Percentiles rank a stretch among this genome's conserved stretches.
These are phyloP conservation scores for Przewalskia tangutica DNA, from an alignment of 257 asterid genomes.

Conservation along the genomic window DNA sequence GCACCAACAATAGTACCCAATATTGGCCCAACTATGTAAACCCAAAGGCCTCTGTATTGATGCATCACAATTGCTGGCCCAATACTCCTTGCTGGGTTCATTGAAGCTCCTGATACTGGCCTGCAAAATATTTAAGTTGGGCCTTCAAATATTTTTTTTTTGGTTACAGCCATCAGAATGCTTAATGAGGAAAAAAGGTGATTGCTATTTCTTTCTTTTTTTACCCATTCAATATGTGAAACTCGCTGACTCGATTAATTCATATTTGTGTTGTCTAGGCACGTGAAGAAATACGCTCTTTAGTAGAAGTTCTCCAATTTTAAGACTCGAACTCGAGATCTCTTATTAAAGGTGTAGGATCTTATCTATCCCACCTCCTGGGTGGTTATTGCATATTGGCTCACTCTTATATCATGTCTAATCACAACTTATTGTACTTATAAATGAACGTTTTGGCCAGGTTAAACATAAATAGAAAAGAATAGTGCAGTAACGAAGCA, in stretches of 20 bases:
- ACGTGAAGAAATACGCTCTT: not conserved
- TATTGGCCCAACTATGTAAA: slow-evolving; percentile 44
- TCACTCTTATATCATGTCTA: not conserved
- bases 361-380: not conserved
- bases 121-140: slow-evolving; percentile 14
- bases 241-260: not conserved
- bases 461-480: not conserved
- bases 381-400: not conserved
- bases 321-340: not conserved
- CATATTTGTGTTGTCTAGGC: not conserved
- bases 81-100: slow-evolving; percentile 61
- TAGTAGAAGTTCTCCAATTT: not conserved
- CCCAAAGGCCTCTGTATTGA: slow-evolving; percentile 36
- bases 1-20: slow-evolving; percentile 45
- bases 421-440: not conserved
- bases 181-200: too few species aligned
- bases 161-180: too few species aligned
- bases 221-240: not conserved
- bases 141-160: too few species aligned
- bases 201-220: not conserved
- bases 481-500: too few species aligned
- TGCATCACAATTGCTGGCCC: slow-evolving; percentile 52
- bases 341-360: not conserved
- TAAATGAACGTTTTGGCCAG: not conserved
- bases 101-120: slow-evolving; percentile 56